Evolutionary conservation across 2,329 filamentous ascomycete species (phyloP).

Genomic region (Metarhizium humberi): DNA sequence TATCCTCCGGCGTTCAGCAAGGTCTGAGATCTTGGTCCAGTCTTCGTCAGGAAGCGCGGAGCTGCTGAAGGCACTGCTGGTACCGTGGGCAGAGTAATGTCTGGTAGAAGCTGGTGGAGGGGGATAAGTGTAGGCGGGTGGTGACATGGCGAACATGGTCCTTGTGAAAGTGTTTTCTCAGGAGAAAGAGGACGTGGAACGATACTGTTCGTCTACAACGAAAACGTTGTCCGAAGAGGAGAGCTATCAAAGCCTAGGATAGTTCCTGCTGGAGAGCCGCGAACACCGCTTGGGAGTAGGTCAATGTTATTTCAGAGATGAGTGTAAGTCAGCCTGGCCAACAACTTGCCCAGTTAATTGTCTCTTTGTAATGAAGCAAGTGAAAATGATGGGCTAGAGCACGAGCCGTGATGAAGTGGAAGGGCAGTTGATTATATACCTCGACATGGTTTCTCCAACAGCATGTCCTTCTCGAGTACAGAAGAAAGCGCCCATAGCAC

Average conservation of each 20-base stretch:
- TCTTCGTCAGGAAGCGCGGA: slow-evolving; percentile 95
- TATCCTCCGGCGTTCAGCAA: slow-evolving; percentile 86
- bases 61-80: slow-evolving; percentile 89
- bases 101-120: slow-evolving; percentile 35
- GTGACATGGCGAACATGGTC: slow-evolving; percentile 27
- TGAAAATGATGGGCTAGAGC: background rate
- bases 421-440: slow-evolving; percentile 5
- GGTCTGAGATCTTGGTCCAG: slow-evolving; percentile 98
- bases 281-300: background rate
- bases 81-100: slow-evolving; percentile 64
- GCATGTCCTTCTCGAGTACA: background rate
- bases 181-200: background rate
- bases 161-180: slow-evolving; percentile 14
- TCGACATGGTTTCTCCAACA: background rate
- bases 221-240: background rate
- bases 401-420: background rate
- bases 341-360: background rate
- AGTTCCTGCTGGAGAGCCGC: background rate
- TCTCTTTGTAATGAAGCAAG: background rate
- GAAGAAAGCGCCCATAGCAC: background rate
- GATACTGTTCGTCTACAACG: background rate
- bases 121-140: slow-evolving; percentile 23
- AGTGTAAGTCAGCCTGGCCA: background rate
- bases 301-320: background rate
- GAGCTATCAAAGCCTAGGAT: background rate